Percentiles rank a stretch among this genome's conserved stretches.
phyloP scores from a whole-genome alignment of 495 filamentous ascomycete species.

The Opeltia flavorubescens region DNA sequence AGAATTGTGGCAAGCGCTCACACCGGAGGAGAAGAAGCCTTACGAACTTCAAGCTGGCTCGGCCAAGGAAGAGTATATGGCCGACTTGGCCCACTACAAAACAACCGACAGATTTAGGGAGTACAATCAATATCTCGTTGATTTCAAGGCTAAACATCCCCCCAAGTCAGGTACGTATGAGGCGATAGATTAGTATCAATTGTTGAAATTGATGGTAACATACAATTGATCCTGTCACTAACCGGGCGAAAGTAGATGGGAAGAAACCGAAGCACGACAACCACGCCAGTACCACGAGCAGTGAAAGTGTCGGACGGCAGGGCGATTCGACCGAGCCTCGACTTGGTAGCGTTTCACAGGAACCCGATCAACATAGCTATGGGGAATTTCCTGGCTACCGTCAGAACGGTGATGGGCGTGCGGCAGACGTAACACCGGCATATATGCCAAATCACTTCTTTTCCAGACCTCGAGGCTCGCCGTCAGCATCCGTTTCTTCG shows the following conservation, averaged over 20 bases:
- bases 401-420: neutral
- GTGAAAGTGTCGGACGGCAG: neutral
- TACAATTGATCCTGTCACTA: neutral
- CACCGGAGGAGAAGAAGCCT: conserved; percentile 47
- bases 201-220: neutral
- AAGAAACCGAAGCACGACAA: neutral
- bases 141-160: conserved; percentile 55
- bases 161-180: conserved; percentile 22
- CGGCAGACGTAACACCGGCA: neutral
- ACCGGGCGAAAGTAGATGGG: neutral
- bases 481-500: neutral
- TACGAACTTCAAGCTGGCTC: conserved; percentile 53
- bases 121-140: conserved; percentile 52
- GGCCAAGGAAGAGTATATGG: conserved; percentile 58
- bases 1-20: conserved; percentile 61
- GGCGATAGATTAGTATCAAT: neutral
- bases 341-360: neutral
- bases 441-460: neutral
- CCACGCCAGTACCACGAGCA: neutral
- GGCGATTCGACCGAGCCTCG: neutral
- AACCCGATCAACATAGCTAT: neutral
- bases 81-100: conserved; percentile 55
- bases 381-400: neutral
- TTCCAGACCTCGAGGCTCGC: neutral
- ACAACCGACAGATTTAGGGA: conserved; percentile 47